These are phyloP conservation scores for Fraxinus platypoda DNA, from an alignment of 305 asterid genomes.

Conservation along the genomic window DNA sequence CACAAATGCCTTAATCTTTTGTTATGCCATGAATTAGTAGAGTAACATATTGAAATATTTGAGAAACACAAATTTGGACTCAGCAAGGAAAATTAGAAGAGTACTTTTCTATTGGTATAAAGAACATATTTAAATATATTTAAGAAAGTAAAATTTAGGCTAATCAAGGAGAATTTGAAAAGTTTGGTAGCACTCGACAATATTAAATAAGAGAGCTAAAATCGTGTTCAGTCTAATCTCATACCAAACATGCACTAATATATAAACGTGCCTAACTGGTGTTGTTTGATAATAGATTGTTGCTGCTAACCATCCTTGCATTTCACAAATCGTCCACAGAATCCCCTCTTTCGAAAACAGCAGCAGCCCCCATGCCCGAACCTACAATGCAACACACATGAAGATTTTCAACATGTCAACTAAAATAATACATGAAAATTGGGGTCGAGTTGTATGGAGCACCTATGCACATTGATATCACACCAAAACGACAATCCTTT, in stretches of 20 bases:
- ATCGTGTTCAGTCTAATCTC: background rate
- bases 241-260: background rate
- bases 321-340: slow-evolving; percentile 51
- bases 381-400: slow-evolving; percentile 43
- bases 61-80: background rate
- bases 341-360: slow-evolving; percentile 88
- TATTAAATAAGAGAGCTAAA: background rate
- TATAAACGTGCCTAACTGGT: slow-evolving; percentile 21
- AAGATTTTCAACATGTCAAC: background rate
- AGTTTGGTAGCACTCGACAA: background rate
- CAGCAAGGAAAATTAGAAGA: background rate
- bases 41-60: background rate
- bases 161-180: background rate
- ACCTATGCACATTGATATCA: slow-evolving; percentile 97
- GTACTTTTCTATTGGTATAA: background rate
- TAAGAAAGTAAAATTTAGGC: background rate
- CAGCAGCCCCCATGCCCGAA: slow-evolving; percentile 97
- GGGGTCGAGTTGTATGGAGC: background rate
- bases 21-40: background rate
- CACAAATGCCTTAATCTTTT: no score
- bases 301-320: slow-evolving; percentile 28
- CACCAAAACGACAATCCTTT: slow-evolving; percentile 79
- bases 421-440: background rate
- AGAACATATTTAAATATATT: background rate
- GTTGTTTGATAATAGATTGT: slow-evolving; percentile 39